Conservation (phyloP, 164 flowering plant genomes). For the Chloranthus sessilifolius region DNA sequence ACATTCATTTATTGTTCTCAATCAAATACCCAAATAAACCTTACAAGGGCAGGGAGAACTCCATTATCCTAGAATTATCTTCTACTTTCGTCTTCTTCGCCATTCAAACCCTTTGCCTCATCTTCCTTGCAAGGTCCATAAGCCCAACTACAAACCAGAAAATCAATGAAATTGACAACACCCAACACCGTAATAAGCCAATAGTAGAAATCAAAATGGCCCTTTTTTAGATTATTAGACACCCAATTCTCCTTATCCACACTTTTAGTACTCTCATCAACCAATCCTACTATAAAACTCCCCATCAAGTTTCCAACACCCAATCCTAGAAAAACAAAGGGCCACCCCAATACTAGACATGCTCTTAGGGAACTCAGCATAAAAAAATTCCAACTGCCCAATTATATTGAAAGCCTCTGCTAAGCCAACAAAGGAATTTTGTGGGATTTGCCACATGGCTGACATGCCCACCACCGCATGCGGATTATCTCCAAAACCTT, state of each 20-base stretch:
- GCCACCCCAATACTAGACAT: slow-evolving; percentile 71
- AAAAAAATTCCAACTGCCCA: slow-evolving; percentile 73
- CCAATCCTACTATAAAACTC: slow-evolving; percentile 32
- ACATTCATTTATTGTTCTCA: too few species aligned
- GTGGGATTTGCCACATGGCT: slow-evolving; percentile 82
- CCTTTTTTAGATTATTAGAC: slow-evolving; percentile 38
- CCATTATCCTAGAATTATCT: too few species aligned
- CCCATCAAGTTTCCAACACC: slow-evolving; percentile 59
- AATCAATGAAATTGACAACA: slow-evolving; percentile 37
- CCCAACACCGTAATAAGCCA: slow-evolving; percentile 56
- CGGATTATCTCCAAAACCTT: slow-evolving; percentile 25
- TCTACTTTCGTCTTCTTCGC: neutral
- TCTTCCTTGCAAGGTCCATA: slow-evolving; percentile 11
- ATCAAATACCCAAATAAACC: too few species aligned
- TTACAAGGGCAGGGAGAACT: too few species aligned
- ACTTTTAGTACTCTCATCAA: slow-evolving; percentile 32
- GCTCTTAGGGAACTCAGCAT: slow-evolving; percentile 66
- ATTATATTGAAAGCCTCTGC: slow-evolving; percentile 78
- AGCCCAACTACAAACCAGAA: slow-evolving; percentile 5
- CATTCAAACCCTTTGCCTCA: neutral
- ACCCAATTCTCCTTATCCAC: slow-evolving; percentile 62
- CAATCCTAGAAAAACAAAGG: slow-evolving; percentile 53
- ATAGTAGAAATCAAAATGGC: slow-evolving; percentile 61
- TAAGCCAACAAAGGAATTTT: slow-evolving; percentile 45
- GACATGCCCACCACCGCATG: slow-evolving; percentile 49